Evolutionary conservation across 2,329 filamentous ascomycete species (phyloP).

Genomic region (Verticillium zaregamsianum): DNA sequence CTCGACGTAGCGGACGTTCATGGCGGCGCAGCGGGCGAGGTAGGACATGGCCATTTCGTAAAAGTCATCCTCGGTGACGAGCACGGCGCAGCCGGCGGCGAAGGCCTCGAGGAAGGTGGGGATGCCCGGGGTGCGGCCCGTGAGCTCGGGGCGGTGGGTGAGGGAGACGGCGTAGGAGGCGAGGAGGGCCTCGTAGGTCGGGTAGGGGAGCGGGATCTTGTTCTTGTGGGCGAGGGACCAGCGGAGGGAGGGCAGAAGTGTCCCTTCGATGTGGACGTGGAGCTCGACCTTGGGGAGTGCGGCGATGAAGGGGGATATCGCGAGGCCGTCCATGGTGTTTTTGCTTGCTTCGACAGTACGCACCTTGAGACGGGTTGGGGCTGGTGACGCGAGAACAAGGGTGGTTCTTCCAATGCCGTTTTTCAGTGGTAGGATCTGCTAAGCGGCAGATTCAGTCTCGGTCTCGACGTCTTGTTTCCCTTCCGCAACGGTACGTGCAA

Average conservation of each 20-base stretch:
- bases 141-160: constrained; percentile 33
- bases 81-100: constrained; percentile 69
- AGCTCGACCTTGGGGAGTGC: constrained; percentile 76
- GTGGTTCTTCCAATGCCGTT: not conserved
- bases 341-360: not conserved
- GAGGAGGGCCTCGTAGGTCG: constrained; percentile 53
- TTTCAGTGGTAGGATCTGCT: too few species aligned
- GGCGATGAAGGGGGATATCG: constrained; percentile 46
- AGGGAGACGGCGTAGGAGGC: constrained; percentile 50
- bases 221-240: constrained; percentile 67
- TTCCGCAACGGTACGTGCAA: not conserved
- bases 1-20: constrained; percentile 70
- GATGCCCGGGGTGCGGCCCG: constrained; percentile 23
- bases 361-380: not conserved
- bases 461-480: not conserved
- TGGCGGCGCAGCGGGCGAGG: constrained; percentile 57
- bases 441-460: not conserved
- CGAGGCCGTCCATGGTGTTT: constrained; percentile 22
- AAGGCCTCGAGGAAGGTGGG: constrained; percentile 67
- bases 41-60: constrained; percentile 70
- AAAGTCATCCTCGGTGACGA: constrained; percentile 64
- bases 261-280: constrained; percentile 76
- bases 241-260: constrained; percentile 64
- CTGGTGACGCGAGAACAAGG: not conserved
- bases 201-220: constrained; percentile 61